Evolutionary conservation across 2,329 filamentous ascomycete genomes (phyloP).

Genomic region (Penicillium sp.): DNA sequence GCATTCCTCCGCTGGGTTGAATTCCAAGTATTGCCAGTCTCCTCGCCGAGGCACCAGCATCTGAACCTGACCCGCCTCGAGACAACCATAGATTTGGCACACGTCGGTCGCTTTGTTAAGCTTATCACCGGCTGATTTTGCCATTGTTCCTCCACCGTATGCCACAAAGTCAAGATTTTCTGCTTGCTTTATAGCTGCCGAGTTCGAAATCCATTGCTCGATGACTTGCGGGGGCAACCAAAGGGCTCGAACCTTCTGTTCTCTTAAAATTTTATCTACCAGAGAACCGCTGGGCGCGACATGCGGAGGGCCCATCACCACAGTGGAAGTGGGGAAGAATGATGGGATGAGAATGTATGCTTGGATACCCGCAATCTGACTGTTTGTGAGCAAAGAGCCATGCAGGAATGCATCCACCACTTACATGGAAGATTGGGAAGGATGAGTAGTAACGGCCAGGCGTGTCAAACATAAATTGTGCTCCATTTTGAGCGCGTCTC

Average conservation of each 20-base stretch:
- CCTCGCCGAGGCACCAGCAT: constrained; percentile 9
- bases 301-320: constrained; percentile 11
- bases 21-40: constrained; percentile 14
- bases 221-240: constrained; percentile 11
- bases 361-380: constrained; percentile 11
- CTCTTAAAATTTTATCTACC: constrained; percentile 6
- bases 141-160: constrained; percentile 7
- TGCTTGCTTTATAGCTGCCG: constrained; percentile 6
- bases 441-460: constrained; percentile 12
- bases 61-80: constrained; percentile 15
- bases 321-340: constrained; percentile 6
- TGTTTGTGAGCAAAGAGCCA: not conserved
- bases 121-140: constrained; percentile 5
- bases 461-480: constrained; percentile 9
- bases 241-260: constrained; percentile 12
- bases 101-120: constrained; percentile 13
- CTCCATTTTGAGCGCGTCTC: constrained; percentile 8
- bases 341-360: constrained; percentile 6
- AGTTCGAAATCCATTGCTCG: constrained; percentile 10
- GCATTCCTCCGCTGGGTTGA: constrained; percentile 14
- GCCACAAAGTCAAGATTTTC: constrained; percentile 12
- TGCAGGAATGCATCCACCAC: not conserved
- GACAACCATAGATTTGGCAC: constrained; percentile 12
- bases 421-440: constrained; percentile 15
- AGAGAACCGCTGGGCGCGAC: constrained; percentile 12